Evolutionary conservation across 495 filamentous ascomycete species (phyloP).

Genomic region (Bryoglossum gracile): DNA sequence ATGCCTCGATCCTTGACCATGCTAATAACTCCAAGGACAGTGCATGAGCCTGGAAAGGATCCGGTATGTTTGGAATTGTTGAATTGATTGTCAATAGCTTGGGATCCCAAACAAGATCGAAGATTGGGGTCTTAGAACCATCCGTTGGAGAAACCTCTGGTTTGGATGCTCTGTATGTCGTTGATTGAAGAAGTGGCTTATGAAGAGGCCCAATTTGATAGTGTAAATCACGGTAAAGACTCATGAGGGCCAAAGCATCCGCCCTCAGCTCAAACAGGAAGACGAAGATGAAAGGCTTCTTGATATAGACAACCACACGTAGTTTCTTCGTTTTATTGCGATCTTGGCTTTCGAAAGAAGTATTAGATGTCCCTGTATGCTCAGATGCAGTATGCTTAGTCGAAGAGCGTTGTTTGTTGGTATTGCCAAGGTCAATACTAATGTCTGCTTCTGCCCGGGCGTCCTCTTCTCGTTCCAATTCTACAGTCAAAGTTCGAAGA

Average conservation of each 20-base stretch:
- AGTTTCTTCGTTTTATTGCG: constrained; percentile 48
- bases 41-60: constrained; percentile 33
- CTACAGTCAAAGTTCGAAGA: constrained; percentile 43
- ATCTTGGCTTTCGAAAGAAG: constrained; percentile 38
- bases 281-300: constrained; percentile 84
- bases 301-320: constrained; percentile 63
- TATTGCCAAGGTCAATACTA: constrained; percentile 37
- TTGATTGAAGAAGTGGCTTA: constrained; percentile 61
- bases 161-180: constrained; percentile 42
- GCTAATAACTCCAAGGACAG: constrained; percentile 5
- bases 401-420: constrained; percentile 21
- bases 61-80: constrained; percentile 86
- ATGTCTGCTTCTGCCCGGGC: constrained; percentile 31
- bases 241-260: constrained; percentile 54
- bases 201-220: constrained; percentile 73
- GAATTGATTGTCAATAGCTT: constrained; percentile 67
- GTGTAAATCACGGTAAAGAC: constrained; percentile 76
- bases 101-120: constrained; percentile 84
- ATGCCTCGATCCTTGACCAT: constrained; percentile 81
- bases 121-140: constrained; percentile 44
- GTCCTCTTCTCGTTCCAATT: constrained; percentile 33
- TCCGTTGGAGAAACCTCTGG: constrained; percentile 31
- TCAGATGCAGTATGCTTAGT: constrained; percentile 16
- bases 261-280: constrained; percentile 75
- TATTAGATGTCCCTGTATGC: constrained; percentile 18